Evolutionary conservation across 2,329 filamentous ascomycete genomes (phyloP).

Genomic region (Achaetomium macrosporum): DNA sequence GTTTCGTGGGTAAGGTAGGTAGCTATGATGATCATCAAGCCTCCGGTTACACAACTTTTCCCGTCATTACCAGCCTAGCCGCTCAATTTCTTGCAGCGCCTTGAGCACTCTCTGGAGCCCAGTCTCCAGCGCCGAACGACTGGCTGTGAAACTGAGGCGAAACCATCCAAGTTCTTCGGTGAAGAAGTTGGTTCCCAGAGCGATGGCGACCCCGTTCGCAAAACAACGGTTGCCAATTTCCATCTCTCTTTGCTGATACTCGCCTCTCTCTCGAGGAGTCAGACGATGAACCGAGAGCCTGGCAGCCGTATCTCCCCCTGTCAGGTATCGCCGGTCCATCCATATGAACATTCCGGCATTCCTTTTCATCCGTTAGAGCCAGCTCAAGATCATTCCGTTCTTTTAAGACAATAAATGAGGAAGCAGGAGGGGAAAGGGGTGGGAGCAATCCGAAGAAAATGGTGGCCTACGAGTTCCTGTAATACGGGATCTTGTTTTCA

Average conservation of each 20-base stretch:
- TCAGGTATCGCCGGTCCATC: constrained; percentile 17
- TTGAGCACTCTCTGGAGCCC: constrained; percentile 18
- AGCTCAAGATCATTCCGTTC: no score
- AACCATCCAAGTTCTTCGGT: constrained; percentile 25
- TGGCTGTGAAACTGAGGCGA: constrained; percentile 20
- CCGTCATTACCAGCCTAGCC: background rate
- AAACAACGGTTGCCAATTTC: constrained; percentile 9
- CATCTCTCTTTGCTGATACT: constrained; percentile 13
- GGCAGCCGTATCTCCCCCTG: background rate
- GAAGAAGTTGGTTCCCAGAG: constrained; percentile 18
- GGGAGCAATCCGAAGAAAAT: no score
- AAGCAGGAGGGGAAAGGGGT: no score
- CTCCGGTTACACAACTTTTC: no score
- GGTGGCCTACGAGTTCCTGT: constrained; percentile 8
- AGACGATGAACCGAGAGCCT: background rate
- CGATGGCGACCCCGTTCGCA: constrained; percentile 18
- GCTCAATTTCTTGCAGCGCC: constrained; percentile 7
- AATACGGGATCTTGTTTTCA: constrained; percentile 21
- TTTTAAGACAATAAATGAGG: no score
- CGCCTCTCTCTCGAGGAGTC: background rate
- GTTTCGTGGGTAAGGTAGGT: no score
- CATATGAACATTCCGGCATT: constrained; percentile 23
- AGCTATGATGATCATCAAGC: no score
- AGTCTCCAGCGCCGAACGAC: constrained; percentile 14
- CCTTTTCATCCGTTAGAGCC: background rate